phyloP scores from a whole-genome alignment of 768 basidiomycete species.

The Mycena venus region DNA sequence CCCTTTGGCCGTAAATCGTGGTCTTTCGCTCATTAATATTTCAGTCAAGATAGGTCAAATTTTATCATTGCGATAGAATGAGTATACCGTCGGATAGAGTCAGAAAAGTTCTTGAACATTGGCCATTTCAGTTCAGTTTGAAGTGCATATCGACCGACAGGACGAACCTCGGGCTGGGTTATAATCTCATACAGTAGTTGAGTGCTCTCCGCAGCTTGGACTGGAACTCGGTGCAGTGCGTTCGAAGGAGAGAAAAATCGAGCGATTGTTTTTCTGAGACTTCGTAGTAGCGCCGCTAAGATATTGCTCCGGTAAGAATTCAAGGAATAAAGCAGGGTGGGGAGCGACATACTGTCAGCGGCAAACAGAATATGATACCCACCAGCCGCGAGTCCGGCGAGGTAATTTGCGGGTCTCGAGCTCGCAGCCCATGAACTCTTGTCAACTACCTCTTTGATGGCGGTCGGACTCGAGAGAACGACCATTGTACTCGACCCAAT shows the following conservation, averaged over 20 bases:
- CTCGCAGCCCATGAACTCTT: conserved; percentile 33
- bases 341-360: conserved; percentile 8
- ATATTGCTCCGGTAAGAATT: neutral
- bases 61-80: conserved; percentile 2
- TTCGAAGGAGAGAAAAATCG: neutral
- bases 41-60: neutral
- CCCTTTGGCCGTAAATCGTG: neutral
- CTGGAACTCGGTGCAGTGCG: neutral
- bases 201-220: neutral
- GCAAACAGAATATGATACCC: conserved; percentile 34
- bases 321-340: neutral
- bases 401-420: conserved; percentile 36
- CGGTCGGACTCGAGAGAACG: conserved; percentile 32
- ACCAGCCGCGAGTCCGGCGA: conserved; percentile 22
- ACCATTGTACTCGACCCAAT: conserved; percentile 33
- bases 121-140: neutral
- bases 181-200: conserved; percentile 9
- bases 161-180: neutral
- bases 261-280: neutral
- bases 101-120: neutral
- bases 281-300: neutral
- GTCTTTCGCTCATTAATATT: neutral
- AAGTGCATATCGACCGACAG: too few relatives aligned
- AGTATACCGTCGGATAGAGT: conserved; percentile 5
- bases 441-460: conserved; percentile 40